Conservation (phyloP, 352 stramenopile species). For the Phytophthora chlamydospora region DNA sequence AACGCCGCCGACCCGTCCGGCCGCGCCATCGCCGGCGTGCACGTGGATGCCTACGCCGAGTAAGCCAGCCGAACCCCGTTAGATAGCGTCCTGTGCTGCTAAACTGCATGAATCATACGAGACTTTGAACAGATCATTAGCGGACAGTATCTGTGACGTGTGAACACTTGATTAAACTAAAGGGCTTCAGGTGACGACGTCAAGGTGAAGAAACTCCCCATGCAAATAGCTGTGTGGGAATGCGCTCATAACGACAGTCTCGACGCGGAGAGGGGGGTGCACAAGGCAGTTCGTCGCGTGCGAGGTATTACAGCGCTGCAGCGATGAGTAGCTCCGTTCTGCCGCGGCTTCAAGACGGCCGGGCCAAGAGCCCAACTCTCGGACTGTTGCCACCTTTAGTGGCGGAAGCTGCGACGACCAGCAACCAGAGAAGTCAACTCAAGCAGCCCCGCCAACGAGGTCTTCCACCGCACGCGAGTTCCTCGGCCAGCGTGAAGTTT, state of each 20-base stretch:
- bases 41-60: slow-evolving; percentile 93
- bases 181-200: too few relatives aligned
- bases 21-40: slow-evolving; percentile 94
- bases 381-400: slow-evolving; percentile 29
- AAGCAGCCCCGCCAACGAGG: slow-evolving; percentile 27
- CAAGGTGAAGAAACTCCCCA: slow-evolving; percentile 10
- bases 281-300: slow-evolving; percentile 3
- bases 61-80: slow-evolving; percentile 23
- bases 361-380: slow-evolving; percentile 14
- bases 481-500: slow-evolving; percentile 40
- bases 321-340: slow-evolving; percentile 27
- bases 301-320: neutral
- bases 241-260: slow-evolving; percentile 12
- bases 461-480: slow-evolving; percentile 13
- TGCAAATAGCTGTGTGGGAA: neutral
- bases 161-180: too few relatives aligned
- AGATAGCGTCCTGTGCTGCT: slow-evolving; percentile 24
- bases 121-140: slow-evolving; percentile 14
- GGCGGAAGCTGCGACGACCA: slow-evolving; percentile 6
- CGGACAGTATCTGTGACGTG: too few relatives aligned
- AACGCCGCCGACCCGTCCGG: slow-evolving; percentile 95
- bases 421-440: slow-evolving; percentile 30
- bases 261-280: neutral
- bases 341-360: slow-evolving; percentile 18
- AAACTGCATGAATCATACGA: slow-evolving; percentile 21